Evolutionary conservation across 345 rosid genomes (phyloP), one percentile per base, ranked within the genome.

Genomic region (Xanthoceras sorbifolium): DNA sequence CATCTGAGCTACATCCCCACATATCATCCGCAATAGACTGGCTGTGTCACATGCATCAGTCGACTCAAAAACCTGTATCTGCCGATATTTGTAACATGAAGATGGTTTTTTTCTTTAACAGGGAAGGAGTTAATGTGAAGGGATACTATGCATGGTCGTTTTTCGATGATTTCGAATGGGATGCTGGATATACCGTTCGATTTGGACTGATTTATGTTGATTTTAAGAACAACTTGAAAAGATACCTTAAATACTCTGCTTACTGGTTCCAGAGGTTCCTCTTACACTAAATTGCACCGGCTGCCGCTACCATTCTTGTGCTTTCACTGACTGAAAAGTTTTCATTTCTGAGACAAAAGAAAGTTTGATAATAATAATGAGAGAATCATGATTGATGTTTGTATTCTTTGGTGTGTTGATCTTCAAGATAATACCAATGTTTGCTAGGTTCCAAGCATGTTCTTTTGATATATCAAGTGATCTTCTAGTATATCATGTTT

Each of bases 1-100:
- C 14, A 10, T 42, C 3, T 1, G 46, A 42, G 92, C 91, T 87
- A 89, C 90, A 88, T 84, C 89, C 93, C 90, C 90, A 1, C 4
- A 38, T 1, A 0, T 0, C n/a, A n/a, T n/a, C n/a, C n/a, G n/a
- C n/a, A n/a, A n/a, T n/a, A n/a, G n/a, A n/a, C n/a, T n/a, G n/a
- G n/a, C n/a, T n/a, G n/a, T n/a, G n/a, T n/a, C n/a, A n/a, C n/a
- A n/a, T n/a, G n/a, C n/a, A n/a, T n/a, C n/a, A n/a, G n/a, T n/a
- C n/a, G n/a, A n/a, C n/a, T n/a, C n/a, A n/a, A n/a, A n/a, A n/a
- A n/a, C n/a, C n/a, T n/a, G n/a, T n/a, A n/a, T n/a, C n/a, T n/a
- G n/a, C n/a, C n/a, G n/a, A n/a, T n/a, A n/a, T n/a, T 42, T 10
- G 3, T 20, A 57, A 55, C 61, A 6, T 7, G 22, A 23, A 9